Base-by-base conservation (phyloP, 1,139 yeast species). In the Candida albicans region DNA sequence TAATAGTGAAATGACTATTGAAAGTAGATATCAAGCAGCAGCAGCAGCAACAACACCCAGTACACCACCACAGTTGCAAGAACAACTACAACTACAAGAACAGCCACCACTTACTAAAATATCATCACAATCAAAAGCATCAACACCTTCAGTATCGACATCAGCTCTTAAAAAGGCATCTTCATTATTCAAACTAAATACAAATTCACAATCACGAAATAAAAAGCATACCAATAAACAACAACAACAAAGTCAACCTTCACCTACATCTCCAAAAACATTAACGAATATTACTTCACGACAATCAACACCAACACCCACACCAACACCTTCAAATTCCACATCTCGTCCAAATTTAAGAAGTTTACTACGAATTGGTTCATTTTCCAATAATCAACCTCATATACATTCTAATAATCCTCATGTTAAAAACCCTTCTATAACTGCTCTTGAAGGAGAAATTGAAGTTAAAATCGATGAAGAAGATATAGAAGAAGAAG, bases 1-100 rank as follows among this genome's bases (percentile, higher is more conserved):
- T 53, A 67, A 68, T 50, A 65, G 71, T 50, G 76, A 70, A 42
- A 68, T 70, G 75, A 70, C 75, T 11, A 45, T 40, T 28, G 42
- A 45, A 40, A 31, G 31, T 11, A 34, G 24, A 31, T 9, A 24
- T 27, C 28, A n/a, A 33, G 4, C 33, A 15, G 8, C 15, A 35
- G 11, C 31, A 27, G 9, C 15, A 35, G 33, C 39, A 29, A 31
- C 34, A 31, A 30, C 36, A 35, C 12, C 26, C 13, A 30, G 29
- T 8, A 37, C 35, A n/a, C 3, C 26, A 12, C 11, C 29, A 30
- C 34, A 15, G 11, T 30, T 29, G 8, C 46, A 34, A 29, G 22
- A 28, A n/a, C 38, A 22, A 33, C 35, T 8, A 18, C n/a, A n/a
- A n/a, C n/a, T n/a, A n/a, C 41, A 9, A 27, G 22, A 18, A 25